A percentile compares a stretch with the other conserved stretches of the same genome.
Evolutionary conservation across 2,329 filamentous ascomycete species (phyloP).

Genomic region (Chaetomiaceae sp.): DNA sequence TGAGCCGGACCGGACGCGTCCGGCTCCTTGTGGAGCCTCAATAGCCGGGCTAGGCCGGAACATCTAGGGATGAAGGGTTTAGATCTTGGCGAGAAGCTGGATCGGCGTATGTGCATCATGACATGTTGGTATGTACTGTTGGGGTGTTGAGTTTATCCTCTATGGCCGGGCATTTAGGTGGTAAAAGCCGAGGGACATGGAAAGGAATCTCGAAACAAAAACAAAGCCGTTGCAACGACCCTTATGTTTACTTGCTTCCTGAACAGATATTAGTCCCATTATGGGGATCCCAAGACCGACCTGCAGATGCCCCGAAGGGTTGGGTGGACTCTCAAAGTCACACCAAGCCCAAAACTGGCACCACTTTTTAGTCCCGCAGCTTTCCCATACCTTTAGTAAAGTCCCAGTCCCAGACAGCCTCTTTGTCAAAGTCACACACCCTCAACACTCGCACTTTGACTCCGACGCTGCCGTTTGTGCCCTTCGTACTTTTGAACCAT

Average conservation of each 20-base stretch:
- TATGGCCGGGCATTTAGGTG: neutral
- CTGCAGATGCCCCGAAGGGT: neutral
- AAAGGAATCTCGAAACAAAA: neutral
- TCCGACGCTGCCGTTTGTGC: neutral
- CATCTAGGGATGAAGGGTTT: neutral
- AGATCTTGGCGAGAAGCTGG: slow-evolving; percentile 4
- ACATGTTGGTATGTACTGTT: neutral
- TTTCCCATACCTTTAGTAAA: slow-evolving; percentile 5
- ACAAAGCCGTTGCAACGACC: neutral
- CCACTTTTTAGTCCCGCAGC: slow-evolving; percentile 25
- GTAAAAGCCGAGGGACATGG: neutral
- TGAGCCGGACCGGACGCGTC: slow-evolving; percentile 6
- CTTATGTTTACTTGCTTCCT: neutral
- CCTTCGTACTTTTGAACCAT: neutral
- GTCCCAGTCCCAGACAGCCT: slow-evolving; percentile 8
- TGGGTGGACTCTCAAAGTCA: neutral
- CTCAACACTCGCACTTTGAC: neutral
- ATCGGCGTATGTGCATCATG: neutral
- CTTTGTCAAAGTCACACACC: neutral
- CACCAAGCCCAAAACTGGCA: slow-evolving; percentile 3
- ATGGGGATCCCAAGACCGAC: neutral
- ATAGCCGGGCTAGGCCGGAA: slow-evolving; percentile 15
- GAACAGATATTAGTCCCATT: neutral
- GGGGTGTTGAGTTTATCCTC: neutral
- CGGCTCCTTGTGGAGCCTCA: slow-evolving; percentile 11